Conservation (phyloP, 2,329 filamentous ascomycete species). For the Aspergillus caelatus region DNA sequence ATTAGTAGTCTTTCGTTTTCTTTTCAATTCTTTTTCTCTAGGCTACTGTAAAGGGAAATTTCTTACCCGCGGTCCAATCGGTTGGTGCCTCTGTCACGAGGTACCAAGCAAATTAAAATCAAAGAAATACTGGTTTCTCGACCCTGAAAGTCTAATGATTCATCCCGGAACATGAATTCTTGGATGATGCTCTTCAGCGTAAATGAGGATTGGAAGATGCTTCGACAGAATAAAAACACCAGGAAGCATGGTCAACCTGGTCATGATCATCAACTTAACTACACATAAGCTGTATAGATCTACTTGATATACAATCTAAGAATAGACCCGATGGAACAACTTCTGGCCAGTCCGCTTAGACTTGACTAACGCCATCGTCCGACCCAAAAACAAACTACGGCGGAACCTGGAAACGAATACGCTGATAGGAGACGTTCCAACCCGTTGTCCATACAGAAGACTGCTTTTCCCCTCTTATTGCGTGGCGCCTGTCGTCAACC, state of each 20-base stretch:
- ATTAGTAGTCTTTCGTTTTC: neutral
- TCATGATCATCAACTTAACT: neutral
- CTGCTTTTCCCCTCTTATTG: slow-evolving; percentile 23
- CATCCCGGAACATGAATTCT: neutral
- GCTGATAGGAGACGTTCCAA: slow-evolving; percentile 23
- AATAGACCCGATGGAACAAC: neutral
- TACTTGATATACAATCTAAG: slow-evolving; percentile 5
- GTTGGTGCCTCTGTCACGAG: neutral
- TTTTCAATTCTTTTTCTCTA: neutral
- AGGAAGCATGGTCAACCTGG: neutral
- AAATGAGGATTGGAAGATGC: neutral
- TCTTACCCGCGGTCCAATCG: neutral
- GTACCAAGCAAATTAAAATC: neutral
- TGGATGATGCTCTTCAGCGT: too few species aligned
- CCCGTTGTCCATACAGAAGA: slow-evolving; percentile 9
- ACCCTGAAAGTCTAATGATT: neutral
- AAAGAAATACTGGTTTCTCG: neutral
- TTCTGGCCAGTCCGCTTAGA: neutral
- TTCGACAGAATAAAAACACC: neutral
- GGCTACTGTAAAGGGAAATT: neutral
- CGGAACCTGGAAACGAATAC: neutral
- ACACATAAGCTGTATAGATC: neutral
- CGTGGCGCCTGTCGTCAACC: slow-evolving; percentile 33
- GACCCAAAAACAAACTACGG: slow-evolving; percentile 7
- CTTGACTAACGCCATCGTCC: slow-evolving; percentile 14